These are phyloP conservation scores for Ilyonectria mors-panacis DNA, from an alignment of 2,329 filamentous ascomycete species.

Conservation along the genomic window DNA sequence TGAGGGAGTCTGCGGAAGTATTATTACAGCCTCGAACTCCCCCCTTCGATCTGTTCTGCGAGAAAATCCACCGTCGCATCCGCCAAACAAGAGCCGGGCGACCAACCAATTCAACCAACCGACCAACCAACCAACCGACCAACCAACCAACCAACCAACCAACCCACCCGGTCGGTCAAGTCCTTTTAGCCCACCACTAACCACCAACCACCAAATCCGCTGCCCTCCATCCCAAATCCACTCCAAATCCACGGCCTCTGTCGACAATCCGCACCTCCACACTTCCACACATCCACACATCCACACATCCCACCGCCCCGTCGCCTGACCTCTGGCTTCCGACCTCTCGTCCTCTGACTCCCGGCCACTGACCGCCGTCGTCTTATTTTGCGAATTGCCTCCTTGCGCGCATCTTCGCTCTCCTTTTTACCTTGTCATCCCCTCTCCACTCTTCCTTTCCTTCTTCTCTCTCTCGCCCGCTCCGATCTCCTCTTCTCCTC, in stretches of 20 bases:
- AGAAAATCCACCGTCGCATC: neutral
- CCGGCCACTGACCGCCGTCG: constrained; percentile 43
- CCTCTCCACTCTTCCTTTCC: constrained; percentile 10
- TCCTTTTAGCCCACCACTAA: constrained; percentile 14
- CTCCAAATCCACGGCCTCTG: constrained; percentile 17
- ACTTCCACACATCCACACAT: constrained; percentile 32
- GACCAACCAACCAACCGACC: neutral
- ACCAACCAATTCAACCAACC: neutral
- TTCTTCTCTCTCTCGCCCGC: constrained; percentile 7
- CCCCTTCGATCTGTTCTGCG: neutral
- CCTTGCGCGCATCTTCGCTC: constrained; percentile 23
- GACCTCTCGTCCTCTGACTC: constrained; percentile 23
- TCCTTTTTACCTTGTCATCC: constrained; percentile 13
- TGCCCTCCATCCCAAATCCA: constrained; percentile 18
- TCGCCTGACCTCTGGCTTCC: constrained; percentile 44
- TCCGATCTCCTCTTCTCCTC: constrained; percentile 36
- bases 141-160: constrained; percentile 6
- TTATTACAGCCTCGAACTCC: neutral
- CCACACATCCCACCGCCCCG: constrained; percentile 41
- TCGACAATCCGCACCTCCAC: constrained; percentile 30
- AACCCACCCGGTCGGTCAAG: constrained; percentile 17
- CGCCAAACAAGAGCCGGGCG: too few relatives aligned
- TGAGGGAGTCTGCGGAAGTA: too few relatives aligned
- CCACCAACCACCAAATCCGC: constrained; percentile 22
- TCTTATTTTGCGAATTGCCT: constrained; percentile 47